These are phyloP conservation scores for Thelonectria rubi DNA, from an alignment of 2,329 filamentous ascomycete genomes.

Conservation along the genomic window DNA sequence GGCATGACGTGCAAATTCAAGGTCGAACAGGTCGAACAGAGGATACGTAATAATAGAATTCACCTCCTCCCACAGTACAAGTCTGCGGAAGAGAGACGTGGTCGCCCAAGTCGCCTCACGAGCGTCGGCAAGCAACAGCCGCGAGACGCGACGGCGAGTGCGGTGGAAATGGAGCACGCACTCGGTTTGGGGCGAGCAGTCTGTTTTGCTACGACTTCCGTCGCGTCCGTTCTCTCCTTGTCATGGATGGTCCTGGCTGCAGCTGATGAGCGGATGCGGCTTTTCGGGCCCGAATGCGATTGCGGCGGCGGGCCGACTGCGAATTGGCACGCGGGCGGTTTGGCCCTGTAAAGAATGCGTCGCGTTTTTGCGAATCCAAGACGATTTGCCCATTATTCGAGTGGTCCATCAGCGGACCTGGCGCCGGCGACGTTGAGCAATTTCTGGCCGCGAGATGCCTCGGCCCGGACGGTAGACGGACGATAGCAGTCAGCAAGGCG, in stretches of 20 bases:
- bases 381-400: neutral
- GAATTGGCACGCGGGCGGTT: slow-evolving; percentile 3
- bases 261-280: slow-evolving; percentile 2
- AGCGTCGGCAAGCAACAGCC: neutral
- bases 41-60: too few species aligned
- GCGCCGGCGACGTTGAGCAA: slow-evolving; percentile 5
- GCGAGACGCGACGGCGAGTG: neutral
- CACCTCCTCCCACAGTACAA: too few species aligned
- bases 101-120: too few species aligned
- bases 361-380: neutral
- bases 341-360: neutral
- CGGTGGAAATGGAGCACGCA: neutral
- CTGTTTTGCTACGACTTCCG: neutral
- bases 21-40: too few species aligned
- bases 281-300: slow-evolving; percentile 16
- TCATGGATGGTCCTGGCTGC: slow-evolving; percentile 3
- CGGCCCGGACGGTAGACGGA: slow-evolving; percentile 16
- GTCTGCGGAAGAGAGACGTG: too few species aligned
- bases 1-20: slow-evolving; percentile 14
- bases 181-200: neutral
- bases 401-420: slow-evolving; percentile 9
- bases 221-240: slow-evolving; percentile 1
- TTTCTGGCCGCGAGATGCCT: slow-evolving; percentile 10
- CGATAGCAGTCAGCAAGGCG: neutral
- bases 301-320: slow-evolving; percentile 23